Evolutionary conservation across 2,329 filamentous ascomycete species (phyloP).

Genomic region (Aureobasidium musti): DNA sequence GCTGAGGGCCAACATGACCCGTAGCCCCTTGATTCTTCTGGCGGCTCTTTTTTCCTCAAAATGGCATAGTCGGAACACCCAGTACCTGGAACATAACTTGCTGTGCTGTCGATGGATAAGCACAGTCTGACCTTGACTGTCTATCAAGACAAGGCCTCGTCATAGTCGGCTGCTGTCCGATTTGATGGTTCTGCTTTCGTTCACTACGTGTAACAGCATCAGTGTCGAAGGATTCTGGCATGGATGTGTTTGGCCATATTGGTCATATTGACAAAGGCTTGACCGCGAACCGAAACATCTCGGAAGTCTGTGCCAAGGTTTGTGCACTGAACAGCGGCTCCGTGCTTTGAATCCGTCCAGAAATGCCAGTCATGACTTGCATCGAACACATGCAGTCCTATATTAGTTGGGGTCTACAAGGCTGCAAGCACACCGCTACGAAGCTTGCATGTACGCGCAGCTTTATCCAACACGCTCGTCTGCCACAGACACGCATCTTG

Average conservation of each 20-base stretch:
- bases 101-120: not conserved
- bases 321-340: conserved; percentile 31
- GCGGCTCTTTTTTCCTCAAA: not conserved
- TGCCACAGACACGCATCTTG: conserved; percentile 1
- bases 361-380: conserved; percentile 31
- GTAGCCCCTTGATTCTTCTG: not conserved
- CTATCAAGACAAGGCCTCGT: no score
- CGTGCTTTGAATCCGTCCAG: conserved; percentile 36
- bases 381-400: conserved; percentile 23
- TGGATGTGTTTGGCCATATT: not conserved
- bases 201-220: not conserved
- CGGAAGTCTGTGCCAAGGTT: conserved; percentile 18
- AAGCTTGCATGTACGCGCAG: conserved; percentile 14
- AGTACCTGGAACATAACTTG: not conserved
- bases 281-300: conserved; percentile 16
- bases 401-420: conserved; percentile 3
- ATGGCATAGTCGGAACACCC: not conserved
- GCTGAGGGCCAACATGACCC: not conserved
- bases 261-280: not conserved
- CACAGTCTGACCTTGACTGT: not conserved
- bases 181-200: not conserved
- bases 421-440: conserved; percentile 22
- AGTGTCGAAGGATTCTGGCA: not conserved
- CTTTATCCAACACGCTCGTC: conserved; percentile 16
- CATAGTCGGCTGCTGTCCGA: no score